phyloP scores from a whole-genome alignment of 2,329 filamentous ascomycete genomes.

The Tolypocladium ophioglossoides region DNA sequence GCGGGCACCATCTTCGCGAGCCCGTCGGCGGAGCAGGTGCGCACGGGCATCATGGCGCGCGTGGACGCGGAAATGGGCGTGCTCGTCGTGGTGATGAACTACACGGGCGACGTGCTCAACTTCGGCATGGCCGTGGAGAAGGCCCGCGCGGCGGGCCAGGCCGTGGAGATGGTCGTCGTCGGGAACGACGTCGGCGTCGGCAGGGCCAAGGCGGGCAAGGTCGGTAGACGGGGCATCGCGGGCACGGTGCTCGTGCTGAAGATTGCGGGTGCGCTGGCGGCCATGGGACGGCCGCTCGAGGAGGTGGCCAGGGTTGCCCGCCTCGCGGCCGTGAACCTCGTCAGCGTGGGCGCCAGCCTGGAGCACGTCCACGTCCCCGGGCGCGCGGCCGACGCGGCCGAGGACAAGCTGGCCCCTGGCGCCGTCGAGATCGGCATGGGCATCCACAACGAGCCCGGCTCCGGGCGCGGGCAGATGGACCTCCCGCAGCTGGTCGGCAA shows the following conservation, averaged over 20 bases:
- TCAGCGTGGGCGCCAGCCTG: constrained; percentile 76
- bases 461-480: constrained; percentile 37
- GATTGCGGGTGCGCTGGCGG: constrained; percentile 75
- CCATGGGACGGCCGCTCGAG: constrained; percentile 53
- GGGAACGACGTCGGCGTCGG: constrained; percentile 90
- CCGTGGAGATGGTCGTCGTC: constrained; percentile 83
- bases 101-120: constrained; percentile 81
- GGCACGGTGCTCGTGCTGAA: constrained; percentile 89
- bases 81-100: constrained; percentile 91
- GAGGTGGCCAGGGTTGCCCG: constrained; percentile 65
- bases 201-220: constrained; percentile 72
- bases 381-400: constrained; percentile 42
- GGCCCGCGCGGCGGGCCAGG: constrained; percentile 65
- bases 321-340: constrained; percentile 62
- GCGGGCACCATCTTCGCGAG: constrained; percentile 82
- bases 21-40: constrained; percentile 72
- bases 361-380: constrained; percentile 93
- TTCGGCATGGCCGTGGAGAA: constrained; percentile 93
- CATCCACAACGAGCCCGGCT: constrained; percentile 62
- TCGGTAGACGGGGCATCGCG: constrained; percentile 81
- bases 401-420: constrained; percentile 35
- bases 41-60: constrained; percentile 60
- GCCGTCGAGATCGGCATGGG: constrained; percentile 65
- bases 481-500: constrained; percentile 45
- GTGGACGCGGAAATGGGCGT: constrained; percentile 66